A percentile compares a stretch with the other conserved stretches of the same genome.
These are phyloP conservation scores for Arabis alpina DNA, from an alignment of 345 rosid species.

Conservation along the genomic window DNA sequence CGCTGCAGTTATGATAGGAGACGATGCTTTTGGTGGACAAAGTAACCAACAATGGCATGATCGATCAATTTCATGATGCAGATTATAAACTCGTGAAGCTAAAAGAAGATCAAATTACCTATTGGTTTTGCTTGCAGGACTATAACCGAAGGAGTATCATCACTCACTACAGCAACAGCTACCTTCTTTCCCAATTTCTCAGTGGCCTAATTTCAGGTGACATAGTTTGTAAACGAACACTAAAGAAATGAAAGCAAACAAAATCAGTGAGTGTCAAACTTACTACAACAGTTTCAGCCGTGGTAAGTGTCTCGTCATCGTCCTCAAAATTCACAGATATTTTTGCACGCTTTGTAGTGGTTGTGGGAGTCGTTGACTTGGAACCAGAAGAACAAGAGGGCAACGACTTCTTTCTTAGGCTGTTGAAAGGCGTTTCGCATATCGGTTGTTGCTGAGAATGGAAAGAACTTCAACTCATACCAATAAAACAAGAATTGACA, in stretches of 20 bases:
- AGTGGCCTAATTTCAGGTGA: slow-evolving; percentile 5
- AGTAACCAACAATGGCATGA: slow-evolving; percentile 6
- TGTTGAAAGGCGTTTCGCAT: slow-evolving; percentile 3
- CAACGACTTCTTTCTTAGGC: slow-evolving; percentile 21
- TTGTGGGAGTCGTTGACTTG: slow-evolving; percentile 30
- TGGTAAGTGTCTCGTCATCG: too few species aligned
- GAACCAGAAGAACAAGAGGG: slow-evolving; percentile 34
- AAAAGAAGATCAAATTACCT: slow-evolving; percentile 28
- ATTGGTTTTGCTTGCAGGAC: background rate
- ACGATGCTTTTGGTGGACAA: slow-evolving; percentile 41
- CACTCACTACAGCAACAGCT: slow-evolving; percentile 44
- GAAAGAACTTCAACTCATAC: slow-evolving; percentile 20
- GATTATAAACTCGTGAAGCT: background rate
- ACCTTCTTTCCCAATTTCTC: too few species aligned
- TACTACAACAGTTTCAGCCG: slow-evolving; percentile 45
- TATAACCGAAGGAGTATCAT: slow-evolving; percentile 34
- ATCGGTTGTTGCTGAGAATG: background rate
- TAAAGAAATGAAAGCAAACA: background rate
- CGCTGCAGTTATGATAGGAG: slow-evolving; percentile 31
- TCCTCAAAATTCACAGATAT: slow-evolving; percentile 22
- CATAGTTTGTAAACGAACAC: background rate
- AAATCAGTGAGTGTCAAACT: slow-evolving; percentile 39
- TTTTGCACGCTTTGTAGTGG: slow-evolving; percentile 26
- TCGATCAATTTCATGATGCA: background rate
- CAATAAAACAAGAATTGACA: background rate